Evolutionary conservation across 768 basidiomycete species (phyloP).

Genomic region (Leccinum uliginosum): DNA sequence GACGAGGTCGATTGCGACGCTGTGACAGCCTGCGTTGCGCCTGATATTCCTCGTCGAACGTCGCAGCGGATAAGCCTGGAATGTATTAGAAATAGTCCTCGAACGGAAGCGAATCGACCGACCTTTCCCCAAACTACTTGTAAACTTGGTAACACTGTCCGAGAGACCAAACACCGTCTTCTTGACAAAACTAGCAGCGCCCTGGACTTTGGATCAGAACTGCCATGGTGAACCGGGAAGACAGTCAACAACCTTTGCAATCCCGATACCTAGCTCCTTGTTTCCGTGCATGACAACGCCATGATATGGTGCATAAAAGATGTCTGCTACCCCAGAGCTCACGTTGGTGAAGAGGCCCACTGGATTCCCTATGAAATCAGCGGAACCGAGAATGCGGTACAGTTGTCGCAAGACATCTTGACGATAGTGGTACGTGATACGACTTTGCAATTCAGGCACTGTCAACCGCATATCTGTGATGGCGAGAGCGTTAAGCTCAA

Average conservation of each 20-base stretch:
- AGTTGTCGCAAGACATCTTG: conserved; percentile 92
- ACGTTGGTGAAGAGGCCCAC: conserved; percentile 98
- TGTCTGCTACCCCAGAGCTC: conserved; percentile 95
- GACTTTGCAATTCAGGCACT: conserved; percentile 74
- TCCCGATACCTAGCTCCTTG: conserved; percentile 88
- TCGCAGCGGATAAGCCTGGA: conserved; percentile 89
- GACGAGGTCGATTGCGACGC: conserved; percentile 89
- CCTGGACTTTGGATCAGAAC: conserved; percentile 43
- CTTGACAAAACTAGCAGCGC: conserved; percentile 96
- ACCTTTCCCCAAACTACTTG: conserved; percentile 97
- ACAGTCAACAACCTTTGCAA: conserved; percentile 67
- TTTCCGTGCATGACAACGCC: conserved; percentile 96
- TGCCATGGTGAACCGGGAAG: neutral
- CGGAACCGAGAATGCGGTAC: conserved; percentile 96
- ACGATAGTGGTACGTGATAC: conserved; percentile 88
- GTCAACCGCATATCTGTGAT: conserved; percentile 93
- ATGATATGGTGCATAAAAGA: conserved; percentile 98
- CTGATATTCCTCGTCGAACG: conserved; percentile 95
- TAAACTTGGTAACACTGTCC: conserved; percentile 97
- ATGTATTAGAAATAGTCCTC: neutral
- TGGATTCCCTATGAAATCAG: conserved; percentile 94
- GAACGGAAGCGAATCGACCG: neutral
- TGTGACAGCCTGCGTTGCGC: conserved; percentile 82
- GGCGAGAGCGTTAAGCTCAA: conserved; percentile 89
- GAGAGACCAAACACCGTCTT: conserved; percentile 97